Conservation (phyloP, 352 stramenopile genomes). For the Pythium phragmitis region DNA sequence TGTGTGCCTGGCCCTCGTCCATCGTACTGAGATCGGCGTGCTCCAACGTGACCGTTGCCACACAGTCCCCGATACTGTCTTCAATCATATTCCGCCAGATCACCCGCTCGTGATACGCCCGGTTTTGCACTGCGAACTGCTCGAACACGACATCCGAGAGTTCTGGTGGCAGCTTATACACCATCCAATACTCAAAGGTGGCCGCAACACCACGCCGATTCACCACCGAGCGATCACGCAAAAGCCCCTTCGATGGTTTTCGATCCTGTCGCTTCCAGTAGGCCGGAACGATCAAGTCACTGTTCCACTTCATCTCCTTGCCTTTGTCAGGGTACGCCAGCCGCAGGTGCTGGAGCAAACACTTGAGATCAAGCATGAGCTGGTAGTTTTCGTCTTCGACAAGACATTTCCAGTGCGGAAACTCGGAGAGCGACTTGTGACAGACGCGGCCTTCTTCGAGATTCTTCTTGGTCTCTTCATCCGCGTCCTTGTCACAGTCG, state of each 20-base stretch:
- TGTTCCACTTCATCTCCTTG: not conserved
- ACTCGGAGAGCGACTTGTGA: constrained; percentile 6
- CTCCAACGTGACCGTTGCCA: constrained; percentile 13
- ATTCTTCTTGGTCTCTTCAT: constrained; percentile 10
- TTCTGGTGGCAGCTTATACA: constrained; percentile 19
- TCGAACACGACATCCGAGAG: constrained; percentile 13
- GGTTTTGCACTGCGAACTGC: constrained; percentile 13
- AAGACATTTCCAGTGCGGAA: constrained; percentile 13
- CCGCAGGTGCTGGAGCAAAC: not conserved
- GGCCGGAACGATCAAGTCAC: constrained; percentile 3
- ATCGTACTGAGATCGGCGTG: constrained; percentile 1
- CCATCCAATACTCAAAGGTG: constrained; percentile 8
- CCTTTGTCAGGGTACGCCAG: not conserved
- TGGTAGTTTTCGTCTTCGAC: not conserved
- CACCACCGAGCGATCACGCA: constrained; percentile 13
- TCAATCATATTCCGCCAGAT: constrained; percentile 11
- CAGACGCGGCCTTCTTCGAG: not conserved
- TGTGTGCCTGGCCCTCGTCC: constrained; percentile 10
- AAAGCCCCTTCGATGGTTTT: constrained; percentile 8
- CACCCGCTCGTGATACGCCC: not conserved
- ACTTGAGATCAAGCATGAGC: not conserved
- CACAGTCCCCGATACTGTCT: constrained; percentile 9
- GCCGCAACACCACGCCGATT: not conserved
- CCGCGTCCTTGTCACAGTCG: not conserved
- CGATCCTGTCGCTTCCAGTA: constrained; percentile 4